Base-by-base conservation (phyloP, 305 asterid genomes). In the Fraxinus nigra region DNA sequence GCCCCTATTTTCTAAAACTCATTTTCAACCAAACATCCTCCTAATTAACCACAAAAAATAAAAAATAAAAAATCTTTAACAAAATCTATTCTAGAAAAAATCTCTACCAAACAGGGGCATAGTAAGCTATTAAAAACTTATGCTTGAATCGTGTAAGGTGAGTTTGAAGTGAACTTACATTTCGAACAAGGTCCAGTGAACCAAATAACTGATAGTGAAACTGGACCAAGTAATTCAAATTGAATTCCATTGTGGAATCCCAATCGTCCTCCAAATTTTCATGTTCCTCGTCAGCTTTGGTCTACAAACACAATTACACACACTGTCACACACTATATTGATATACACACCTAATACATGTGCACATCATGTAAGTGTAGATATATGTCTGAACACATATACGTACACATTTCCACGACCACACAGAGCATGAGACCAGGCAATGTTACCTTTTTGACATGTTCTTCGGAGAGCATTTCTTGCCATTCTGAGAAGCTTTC, bases 131-230 rank as follows among this genome's bases (percentile, higher is more conserved):
- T n/a, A 54, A 54, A 18, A 54, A 18, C 65, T n/a, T 18, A 54
- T 54, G 65, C 65, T 54, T 5, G 63, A 54, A 54, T 54, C 20
- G 24, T 54, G 63, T 54, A n/a, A 54, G 65, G 65, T 20, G 1
- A 32, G 59, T 26, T 77, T 16, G 13, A 28, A 37, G 51, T 74
- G 30, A 20, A 80, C 94, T 84, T 85, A 91, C 95, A 69, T 32
- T 81, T 85, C 85, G 88, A 85, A 88, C 83, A 77, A 94, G 94
- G 88, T 93, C 97, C 72, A 81, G 75, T 26, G 98, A 94, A 67
- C 98, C 98, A 88, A 94, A 97, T 85, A 97, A 84, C 87, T 87
- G 92, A 79, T 86, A 91, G 85, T 97, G 97, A 81, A 93, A 86
- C 76, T 85, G 79, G 89, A 95, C 90, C 80, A 91, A 87, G 75